Conservation (phyloP, 495 filamentous ascomycete species). For the Penicillium bialowiezense region DNA sequence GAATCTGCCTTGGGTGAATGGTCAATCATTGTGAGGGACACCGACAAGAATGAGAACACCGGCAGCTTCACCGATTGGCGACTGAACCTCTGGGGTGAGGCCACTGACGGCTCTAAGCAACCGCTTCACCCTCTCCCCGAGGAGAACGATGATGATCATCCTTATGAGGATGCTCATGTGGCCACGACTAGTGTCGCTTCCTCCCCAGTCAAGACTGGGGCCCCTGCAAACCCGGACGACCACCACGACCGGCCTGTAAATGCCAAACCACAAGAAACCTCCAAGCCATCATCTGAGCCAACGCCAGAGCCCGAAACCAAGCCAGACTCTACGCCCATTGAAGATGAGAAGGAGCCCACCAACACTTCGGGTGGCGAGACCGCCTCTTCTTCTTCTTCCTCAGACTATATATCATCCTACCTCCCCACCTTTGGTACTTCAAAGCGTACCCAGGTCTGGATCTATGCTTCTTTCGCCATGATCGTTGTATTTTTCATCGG, state of each 20-base stretch:
- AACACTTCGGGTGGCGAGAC: constrained; percentile 33
- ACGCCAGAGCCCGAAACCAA: constrained; percentile 19
- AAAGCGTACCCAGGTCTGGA: constrained; percentile 88
- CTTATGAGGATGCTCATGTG: constrained; percentile 51
- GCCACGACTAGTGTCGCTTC: constrained; percentile 52
- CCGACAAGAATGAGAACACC: constrained; percentile 66
- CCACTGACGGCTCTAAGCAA: constrained; percentile 68
- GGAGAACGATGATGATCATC: constrained; percentile 82
- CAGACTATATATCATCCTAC: constrained; percentile 78
- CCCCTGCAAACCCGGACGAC: constrained; percentile 57
- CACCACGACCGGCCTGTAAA: constrained; percentile 76
- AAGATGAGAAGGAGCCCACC: constrained; percentile 25
- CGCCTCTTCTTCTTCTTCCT: constrained; percentile 40
- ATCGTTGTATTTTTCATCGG: constrained; percentile 83
- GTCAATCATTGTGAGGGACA: constrained; percentile 89
- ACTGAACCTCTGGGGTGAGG: constrained; percentile 89
- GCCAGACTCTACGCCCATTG: background rate
- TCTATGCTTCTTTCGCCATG: constrained; percentile 79
- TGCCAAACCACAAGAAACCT: constrained; percentile 43
- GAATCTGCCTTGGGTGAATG: constrained; percentile 84
- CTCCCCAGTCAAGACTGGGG: constrained; percentile 41
- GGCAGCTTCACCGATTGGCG: constrained; percentile 91
- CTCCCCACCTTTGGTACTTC: constrained; percentile 94
- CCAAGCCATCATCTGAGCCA: too few relatives aligned
- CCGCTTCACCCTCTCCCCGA: constrained; percentile 75